Base-by-base conservation (phyloP, 1,284 basidiomycete genomes). In the Puccinia coronata region DNA sequence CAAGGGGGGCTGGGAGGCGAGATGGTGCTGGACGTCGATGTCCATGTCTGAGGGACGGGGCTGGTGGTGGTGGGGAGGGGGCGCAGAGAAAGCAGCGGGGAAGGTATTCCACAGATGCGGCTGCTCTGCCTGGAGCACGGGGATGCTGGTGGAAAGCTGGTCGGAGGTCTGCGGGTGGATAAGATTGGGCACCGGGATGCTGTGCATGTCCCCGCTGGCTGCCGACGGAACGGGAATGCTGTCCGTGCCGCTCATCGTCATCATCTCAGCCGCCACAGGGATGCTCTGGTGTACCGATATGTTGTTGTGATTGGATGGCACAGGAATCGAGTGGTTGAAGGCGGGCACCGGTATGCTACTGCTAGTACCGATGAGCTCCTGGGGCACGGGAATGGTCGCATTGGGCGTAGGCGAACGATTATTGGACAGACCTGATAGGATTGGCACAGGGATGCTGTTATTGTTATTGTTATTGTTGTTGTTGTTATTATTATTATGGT, bases 381-480 rank as follows among this genome's bases (percentile, higher is more conserved):
- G 47, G 20, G 14, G 55, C 31, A 59, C 57, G 28, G 65, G 61
- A 18, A 80, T 80, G 5, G 25, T 36, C 61, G 25, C 11, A 28
- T 34, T 59, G 34, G 53, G 28, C n/a, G 28, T n/a, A 43, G 36
- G 25, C 5, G 69, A 53, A 12, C 36, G 31, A 51, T 63, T 25
- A 61, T 65, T 57, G 53, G 51, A 55, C 8, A 53, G 43, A n/a
- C 12, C n/a, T 8, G 67, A 9, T 18, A 80, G 55, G n/a, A 28
- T 61, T 20, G 78, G 78, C 18, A 80, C 78, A 14, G 78, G 78
- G 36, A 80, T 80, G 28, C 78, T 80, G 39, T n/a, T n/a, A n/a
- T 69, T 47, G 43, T 47, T 47, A 47, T 8, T 47, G 43, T 47
- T 47, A 47, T 47, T n/a, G n/a, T n/a, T n/a, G n/a, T n/a, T n/a